Base-by-base conservation (phyloP, 106 monocot genomes). In the Dioscorea zingiberensis region DNA sequence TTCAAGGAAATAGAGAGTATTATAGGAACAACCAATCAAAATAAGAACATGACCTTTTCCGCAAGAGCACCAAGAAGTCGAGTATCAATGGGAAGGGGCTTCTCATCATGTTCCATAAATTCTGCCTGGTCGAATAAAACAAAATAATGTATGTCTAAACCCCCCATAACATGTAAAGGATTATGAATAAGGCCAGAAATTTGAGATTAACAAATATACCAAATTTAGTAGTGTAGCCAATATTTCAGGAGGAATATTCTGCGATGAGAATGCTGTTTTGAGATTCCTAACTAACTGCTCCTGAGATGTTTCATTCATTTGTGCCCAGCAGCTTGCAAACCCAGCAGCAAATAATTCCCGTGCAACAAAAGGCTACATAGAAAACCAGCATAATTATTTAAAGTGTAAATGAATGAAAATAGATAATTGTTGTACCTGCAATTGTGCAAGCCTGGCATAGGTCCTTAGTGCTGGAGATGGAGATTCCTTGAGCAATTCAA, bases 101-200 rank as follows among this genome's bases (percentile, higher is more conserved):
- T 98, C 63, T 98, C 98, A 68, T 98, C 79, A 71, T 89, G 93
- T 69, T 98, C 98, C 98, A 98, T 98, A 83, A 98, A 98, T 71
- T 98, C 98, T 61, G 98, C 98, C 98, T 98, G 81, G 51, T 62
- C 25, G 73, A 44, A 48, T 65, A 45, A 66, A 28, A 22, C 58
- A 2, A 67, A 62, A 59, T 54, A n/a, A n/a, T n/a, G n/a, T n/a
- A 47, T 4, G 38, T 17, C 44, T 29, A 48, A 26, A 6, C 10
- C 38, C 46, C 69, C 58, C 45, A 47, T 25, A 8, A 47, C 26
- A 73, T 3, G 26, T 47, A 15, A 59, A 59, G 27, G 27, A 14
- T 28, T 59, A 25, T 51, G 25, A 66, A 38, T 38, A 38, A 10
- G 38, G 10, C 6, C 4, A 23, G 4, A 21, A 29, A 47, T 25